These are phyloP conservation scores for Flammula alnicola DNA, from an alignment of 1,284 basidiomycete species.

Conservation along the genomic window DNA sequence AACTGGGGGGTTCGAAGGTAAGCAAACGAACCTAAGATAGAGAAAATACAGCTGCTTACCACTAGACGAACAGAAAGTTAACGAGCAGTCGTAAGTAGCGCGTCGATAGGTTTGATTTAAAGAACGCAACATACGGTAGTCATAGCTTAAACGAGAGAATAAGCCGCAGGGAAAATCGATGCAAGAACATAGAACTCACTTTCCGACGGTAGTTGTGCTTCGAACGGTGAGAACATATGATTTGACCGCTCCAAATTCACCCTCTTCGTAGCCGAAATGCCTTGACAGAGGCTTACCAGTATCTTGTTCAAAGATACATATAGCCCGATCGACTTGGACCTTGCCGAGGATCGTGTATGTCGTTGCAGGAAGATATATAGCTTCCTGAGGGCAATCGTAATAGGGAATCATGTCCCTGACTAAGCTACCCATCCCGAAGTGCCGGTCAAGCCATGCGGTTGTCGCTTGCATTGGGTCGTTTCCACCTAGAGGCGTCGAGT, in stretches of 20 bases:
- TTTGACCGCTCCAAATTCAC: conserved; percentile 62
- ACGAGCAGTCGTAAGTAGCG: background rate
- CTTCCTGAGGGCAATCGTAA: conserved; percentile 70
- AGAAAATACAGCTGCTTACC: conserved; percentile 30
- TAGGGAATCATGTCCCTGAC: conserved; percentile 62
- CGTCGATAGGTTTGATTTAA: background rate
- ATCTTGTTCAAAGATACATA: conserved; percentile 71
- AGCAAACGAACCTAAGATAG: background rate
- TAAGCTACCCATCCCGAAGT: conserved; percentile 64
- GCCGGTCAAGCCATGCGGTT: conserved; percentile 69
- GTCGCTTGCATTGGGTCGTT: conserved; percentile 67
- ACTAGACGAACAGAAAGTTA: conserved; percentile 30
- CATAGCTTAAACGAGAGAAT: conserved; percentile 45
- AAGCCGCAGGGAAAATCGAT: background rate
- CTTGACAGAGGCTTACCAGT: conserved; percentile 60
- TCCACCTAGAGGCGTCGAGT: conserved; percentile 49
- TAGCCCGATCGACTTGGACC: conserved; percentile 51
- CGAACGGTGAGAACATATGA: conserved; percentile 63
- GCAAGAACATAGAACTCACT: conserved; percentile 44
- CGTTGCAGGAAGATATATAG: conserved; percentile 61
- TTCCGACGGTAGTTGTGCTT: conserved; percentile 63
- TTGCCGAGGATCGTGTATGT: conserved; percentile 51
- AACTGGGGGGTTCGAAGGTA: conserved; percentile 40
- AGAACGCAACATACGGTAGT: conserved; percentile 49
- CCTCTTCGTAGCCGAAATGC: conserved; percentile 55